Conservation (phyloP, 202 grass and related monocot genomes). For the Schoenoplectus tabernaemontani region DNA sequence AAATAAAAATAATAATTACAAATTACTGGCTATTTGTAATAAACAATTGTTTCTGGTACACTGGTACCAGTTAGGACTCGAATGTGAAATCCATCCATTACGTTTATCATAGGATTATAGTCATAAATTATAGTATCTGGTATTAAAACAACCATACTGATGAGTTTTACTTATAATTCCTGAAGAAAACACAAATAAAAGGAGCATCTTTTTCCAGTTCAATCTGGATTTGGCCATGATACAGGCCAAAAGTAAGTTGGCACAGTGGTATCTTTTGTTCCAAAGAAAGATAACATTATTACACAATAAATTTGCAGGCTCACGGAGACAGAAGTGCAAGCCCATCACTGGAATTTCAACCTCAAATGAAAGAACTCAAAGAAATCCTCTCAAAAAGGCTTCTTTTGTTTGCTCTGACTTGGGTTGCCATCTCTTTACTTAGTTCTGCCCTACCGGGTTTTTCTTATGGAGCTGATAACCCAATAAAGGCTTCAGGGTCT, state of each 20-base stretch:
- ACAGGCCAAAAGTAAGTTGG: background rate
- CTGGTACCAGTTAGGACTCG: background rate
- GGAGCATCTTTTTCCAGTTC: background rate
- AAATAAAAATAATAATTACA: background rate
- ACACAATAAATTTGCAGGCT: background rate
- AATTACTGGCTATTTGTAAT: background rate
- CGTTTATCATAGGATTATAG: background rate
- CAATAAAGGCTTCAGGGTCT: slow-evolving; percentile 73
- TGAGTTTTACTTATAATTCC: background rate
- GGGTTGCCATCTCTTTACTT: background rate
- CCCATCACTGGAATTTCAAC: background rate
- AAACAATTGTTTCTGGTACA: background rate
- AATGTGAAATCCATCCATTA: background rate
- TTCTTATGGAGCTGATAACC: slow-evolving; percentile 42
- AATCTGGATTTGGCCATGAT: background rate
- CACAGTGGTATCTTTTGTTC: background rate
- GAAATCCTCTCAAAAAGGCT: slow-evolving; percentile 6
- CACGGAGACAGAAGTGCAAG: background rate
- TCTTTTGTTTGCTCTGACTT: slow-evolving; percentile 30
- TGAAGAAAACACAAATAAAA: background rate
- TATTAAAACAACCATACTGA: background rate
- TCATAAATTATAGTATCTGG: background rate
- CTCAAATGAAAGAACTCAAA: slow-evolving; percentile 8
- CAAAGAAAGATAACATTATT: background rate
- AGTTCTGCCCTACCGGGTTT: slow-evolving; percentile 2